Conservation (phyloP, 352 stramenopile species). For the Globisporangium splendens region DNA sequence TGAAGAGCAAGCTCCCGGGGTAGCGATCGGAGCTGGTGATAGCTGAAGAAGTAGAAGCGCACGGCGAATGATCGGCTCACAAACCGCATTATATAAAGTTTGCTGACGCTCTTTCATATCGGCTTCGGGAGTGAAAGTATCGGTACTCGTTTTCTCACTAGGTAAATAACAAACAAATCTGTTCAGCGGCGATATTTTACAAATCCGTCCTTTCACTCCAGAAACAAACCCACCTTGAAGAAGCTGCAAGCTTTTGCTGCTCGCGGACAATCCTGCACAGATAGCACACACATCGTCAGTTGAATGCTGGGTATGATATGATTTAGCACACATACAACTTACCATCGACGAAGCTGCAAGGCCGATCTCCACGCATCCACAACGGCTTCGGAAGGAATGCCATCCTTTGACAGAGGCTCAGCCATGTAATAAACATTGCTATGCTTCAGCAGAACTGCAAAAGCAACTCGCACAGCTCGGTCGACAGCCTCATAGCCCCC, state of each 20-base stretch:
- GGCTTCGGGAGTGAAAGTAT: slow-evolving; percentile 33
- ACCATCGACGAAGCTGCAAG: slow-evolving; percentile 81
- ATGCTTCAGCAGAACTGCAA: slow-evolving; percentile 80
- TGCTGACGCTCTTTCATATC: slow-evolving; percentile 65
- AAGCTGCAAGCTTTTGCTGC: slow-evolving; percentile 78
- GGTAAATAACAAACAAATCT: slow-evolving; percentile 1
- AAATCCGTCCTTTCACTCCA: background rate
- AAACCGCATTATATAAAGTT: slow-evolving; percentile 72
- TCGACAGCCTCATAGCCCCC: slow-evolving; percentile 79
- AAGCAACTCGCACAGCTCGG: slow-evolving; percentile 71
- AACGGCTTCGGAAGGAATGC: slow-evolving; percentile 55
- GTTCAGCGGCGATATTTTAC: background rate
- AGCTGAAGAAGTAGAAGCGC: slow-evolving; percentile 66
- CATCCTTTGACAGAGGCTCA: slow-evolving; percentile 55
- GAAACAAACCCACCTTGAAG: slow-evolving; percentile 31
- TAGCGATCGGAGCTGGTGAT: slow-evolving; percentile 39
- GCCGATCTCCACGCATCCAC: slow-evolving; percentile 74
- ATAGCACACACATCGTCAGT: background rate
- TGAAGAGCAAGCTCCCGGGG: slow-evolving; percentile 20
- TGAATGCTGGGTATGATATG: background rate
- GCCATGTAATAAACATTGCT: slow-evolving; percentile 73
- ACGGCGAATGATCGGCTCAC: slow-evolving; percentile 69
- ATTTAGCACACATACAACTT: slow-evolving; percentile 1
- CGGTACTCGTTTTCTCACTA: slow-evolving; percentile 32
- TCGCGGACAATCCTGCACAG: slow-evolving; percentile 77